Evolutionary conservation across 768 basidiomycete species (phyloP).

Genomic region (Tephrocybe rancida): DNA sequence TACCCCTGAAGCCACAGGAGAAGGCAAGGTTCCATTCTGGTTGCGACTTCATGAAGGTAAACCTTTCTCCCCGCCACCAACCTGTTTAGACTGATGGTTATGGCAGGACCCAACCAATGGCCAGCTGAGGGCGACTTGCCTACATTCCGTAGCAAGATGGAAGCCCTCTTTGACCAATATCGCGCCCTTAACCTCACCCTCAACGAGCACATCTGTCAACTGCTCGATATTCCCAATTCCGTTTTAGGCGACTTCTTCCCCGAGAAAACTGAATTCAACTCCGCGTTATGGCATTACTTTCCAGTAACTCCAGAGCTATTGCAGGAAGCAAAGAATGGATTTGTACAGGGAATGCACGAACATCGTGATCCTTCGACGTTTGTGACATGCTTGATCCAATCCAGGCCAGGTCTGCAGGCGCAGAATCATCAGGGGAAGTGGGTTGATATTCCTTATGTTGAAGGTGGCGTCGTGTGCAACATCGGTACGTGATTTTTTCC

Average conservation of each 20-base stretch:
- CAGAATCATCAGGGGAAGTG: conserved; percentile 29
- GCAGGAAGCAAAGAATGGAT: conserved; percentile 23
- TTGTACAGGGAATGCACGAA: conserved; percentile 32
- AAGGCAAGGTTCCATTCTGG: conserved; percentile 27
- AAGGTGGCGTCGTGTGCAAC: conserved; percentile 32
- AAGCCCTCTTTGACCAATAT: conserved; percentile 28
- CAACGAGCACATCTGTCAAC: conserved; percentile 28
- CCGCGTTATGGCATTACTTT: conserved; percentile 32
- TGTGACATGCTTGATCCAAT: conserved; percentile 31
- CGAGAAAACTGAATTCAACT: conserved; percentile 25
- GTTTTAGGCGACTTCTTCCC: conserved; percentile 27
- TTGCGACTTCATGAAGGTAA: conserved; percentile 30
- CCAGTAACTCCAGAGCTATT: conserved; percentile 23
- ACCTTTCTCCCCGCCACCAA: neutral
- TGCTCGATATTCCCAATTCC: conserved; percentile 21
- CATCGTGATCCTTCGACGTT: conserved; percentile 33
- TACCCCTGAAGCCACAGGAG: conserved; percentile 15
- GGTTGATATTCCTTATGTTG: conserved; percentile 30
- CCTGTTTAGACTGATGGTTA: neutral
- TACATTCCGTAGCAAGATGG: conserved; percentile 25
- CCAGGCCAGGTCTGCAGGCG: conserved; percentile 26
- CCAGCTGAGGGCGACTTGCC: conserved; percentile 26
- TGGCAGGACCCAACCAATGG: conserved; percentile 32
- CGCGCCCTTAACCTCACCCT: conserved; percentile 27
- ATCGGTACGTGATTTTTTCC: conserved; percentile 21